Evolutionary conservation across 805 yeast genomes (phyloP).

Genomic region (Blastobotrys chiropterorum): DNA sequence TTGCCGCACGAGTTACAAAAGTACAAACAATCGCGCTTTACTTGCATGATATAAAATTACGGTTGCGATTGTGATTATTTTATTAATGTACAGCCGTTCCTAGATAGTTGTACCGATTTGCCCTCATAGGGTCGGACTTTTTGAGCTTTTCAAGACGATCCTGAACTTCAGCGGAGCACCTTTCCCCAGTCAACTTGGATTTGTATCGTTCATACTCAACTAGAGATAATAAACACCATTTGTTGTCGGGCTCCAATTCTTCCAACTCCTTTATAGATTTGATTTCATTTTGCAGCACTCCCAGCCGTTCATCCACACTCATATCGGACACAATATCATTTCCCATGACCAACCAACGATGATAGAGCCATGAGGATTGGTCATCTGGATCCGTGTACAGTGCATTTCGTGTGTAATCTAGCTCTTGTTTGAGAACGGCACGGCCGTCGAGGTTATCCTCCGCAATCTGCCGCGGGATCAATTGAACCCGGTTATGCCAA

Average conservation of each 20-base stretch:
- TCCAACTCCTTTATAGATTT: conserved; percentile 54
- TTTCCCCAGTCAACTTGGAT: conserved; percentile 16
- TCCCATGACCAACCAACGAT: conserved; percentile 61
- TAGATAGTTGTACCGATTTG: conserved; percentile 21
- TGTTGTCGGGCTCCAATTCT: conserved; percentile 66
- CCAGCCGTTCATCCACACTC: conserved; percentile 29
- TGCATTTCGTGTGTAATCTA: conserved; percentile 70
- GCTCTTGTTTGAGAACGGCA: conserved; percentile 41
- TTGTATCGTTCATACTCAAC: conserved; percentile 36
- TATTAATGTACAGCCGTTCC: not conserved
- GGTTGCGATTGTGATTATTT: not conserved
- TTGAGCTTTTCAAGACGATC: conserved; percentile 30
- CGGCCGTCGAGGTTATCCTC: conserved; percentile 1
- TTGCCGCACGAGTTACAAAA: no score
- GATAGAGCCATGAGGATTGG: conserved; percentile 86
- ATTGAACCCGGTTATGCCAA: conserved; percentile 81
- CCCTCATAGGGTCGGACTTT: conserved; percentile 24
- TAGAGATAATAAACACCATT: conserved; percentile 65
- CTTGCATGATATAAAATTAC: not conserved
- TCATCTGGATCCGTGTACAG: conserved; percentile 91
- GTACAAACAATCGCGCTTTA: no score
- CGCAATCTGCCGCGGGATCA: conserved; percentile 40
- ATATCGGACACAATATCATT: conserved; percentile 29
- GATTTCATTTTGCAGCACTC: conserved; percentile 38
- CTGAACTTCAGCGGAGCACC: conserved; percentile 29